Base-by-base conservation (phyloP, 179 eudicot genomes). In the Gypsophila paniculata region DNA sequence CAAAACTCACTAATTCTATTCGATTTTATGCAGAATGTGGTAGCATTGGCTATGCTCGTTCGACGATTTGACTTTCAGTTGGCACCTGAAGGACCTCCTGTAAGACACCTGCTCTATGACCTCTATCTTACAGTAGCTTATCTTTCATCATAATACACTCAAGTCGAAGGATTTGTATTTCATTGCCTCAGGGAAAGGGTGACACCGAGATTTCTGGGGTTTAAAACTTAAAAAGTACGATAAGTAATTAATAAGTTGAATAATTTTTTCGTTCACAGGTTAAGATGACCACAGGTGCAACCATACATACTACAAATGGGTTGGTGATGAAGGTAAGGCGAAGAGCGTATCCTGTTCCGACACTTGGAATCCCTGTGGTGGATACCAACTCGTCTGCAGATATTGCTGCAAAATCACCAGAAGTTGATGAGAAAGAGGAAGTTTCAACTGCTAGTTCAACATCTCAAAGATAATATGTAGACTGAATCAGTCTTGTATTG, bases 281-380 rank as follows among this genome's bases (percentile, higher is more conserved):
- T 3, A 73, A 82, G 81, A 94, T 94, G 99, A 94, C 95, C 15
- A 94, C 99, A 25, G 99, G 99, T 12, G 99, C 99, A 34, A 94
- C 99, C 15, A 91, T 94, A 61, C 99, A 91, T 85, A 94, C 99
- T 19, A 94, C 96, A 46, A 78, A 85, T 51, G 99, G 99, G 60
- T 78, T 94, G 79, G 84, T 82, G 26, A 94, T 94, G 99, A 91
- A 83, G 42, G 93, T 87, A 14, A 88, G 87, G 52, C 80, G 83
- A 73, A 82, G 97, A 76, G 81, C 78, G 51, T 79, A 84, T 54
- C 88, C 90, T 0, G 29, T 75, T 32, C 88, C 90, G 6, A 75
- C 74, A 17, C 51, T 85, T 18, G 88, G 80, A 23, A 63, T 80
- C 38, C 87, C 90, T n/a, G 75, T 77, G 8, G 69, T 91, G 29